Conservation (phyloP, 2,329 filamentous ascomycete species). For the Graphiopsis chlorocephala region DNA sequence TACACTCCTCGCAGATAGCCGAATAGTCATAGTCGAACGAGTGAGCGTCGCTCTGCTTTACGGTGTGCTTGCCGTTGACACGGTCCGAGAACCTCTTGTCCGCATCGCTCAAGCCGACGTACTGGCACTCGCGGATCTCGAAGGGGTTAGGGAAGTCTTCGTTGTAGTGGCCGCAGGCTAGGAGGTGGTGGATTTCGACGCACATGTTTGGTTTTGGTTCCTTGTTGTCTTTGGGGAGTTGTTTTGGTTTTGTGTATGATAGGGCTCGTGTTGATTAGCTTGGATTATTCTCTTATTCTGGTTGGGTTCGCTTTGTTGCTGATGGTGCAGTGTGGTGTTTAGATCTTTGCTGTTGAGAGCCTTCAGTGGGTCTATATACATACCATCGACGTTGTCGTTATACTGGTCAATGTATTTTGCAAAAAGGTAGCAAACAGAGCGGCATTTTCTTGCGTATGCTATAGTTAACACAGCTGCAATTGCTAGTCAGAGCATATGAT, state of each 20-base stretch:
- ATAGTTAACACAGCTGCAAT: not conserved
- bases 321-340: not conserved
- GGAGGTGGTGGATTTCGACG: not conserved
- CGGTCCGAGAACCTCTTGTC: not conserved
- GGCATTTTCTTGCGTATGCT: not conserved
- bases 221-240: not conserved
- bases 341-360: not conserved
- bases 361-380: not conserved
- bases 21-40: not conserved
- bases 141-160: not conserved
- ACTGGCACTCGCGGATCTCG: not conserved
- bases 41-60: not conserved
- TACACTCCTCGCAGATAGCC: constrained; percentile 6
- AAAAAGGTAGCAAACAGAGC: not conserved
- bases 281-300: not conserved
- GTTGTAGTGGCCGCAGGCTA: constrained; percentile 8
- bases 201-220: not conserved
- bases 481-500: not conserved
- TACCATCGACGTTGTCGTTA: not conserved
- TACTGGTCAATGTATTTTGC: not conserved
- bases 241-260: not conserved
- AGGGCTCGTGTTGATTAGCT: not conserved
- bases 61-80: not conserved
- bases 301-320: not conserved
- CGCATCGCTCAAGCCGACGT: not conserved